Conservation (phyloP, 805 yeast species). For the Zygosaccharomyces gambellarensis region DNA sequence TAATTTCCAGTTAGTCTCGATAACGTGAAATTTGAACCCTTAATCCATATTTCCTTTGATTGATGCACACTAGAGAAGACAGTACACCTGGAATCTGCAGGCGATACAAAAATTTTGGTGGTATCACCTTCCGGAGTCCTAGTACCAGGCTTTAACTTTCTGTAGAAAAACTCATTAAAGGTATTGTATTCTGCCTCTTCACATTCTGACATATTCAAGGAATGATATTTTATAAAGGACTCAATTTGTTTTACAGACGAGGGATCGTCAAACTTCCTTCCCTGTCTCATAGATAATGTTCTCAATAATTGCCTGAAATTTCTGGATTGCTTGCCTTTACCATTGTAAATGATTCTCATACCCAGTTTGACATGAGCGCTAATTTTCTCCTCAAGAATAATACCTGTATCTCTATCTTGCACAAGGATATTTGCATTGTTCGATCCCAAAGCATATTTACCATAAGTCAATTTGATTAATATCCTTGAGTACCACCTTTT, state of each 20-base stretch:
- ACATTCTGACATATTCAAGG: constrained; percentile 72
- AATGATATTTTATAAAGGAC: constrained; percentile 77
- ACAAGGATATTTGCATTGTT: constrained; percentile 92
- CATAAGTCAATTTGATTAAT: constrained; percentile 79
- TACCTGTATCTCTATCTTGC: constrained; percentile 85
- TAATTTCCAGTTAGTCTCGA: constrained; percentile 44
- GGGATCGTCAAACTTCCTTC: constrained; percentile 72
- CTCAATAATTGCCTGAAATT: constrained; percentile 57
- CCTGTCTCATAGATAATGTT: constrained; percentile 73
- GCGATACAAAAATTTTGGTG: constrained; percentile 54
- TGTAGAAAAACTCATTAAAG: constrained; percentile 85
- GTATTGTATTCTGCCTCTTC: constrained; percentile 52
- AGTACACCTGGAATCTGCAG: constrained; percentile 85
- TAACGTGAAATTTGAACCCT: constrained; percentile 72
- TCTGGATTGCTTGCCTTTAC: constrained; percentile 55
- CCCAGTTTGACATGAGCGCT: constrained; percentile 84
- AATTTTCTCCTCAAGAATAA: constrained; percentile 90
- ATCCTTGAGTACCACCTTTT: constrained; percentile 85
- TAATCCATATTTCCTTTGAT: constrained; percentile 84
- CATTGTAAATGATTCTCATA: constrained; percentile 74
- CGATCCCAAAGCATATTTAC: constrained; percentile 78
- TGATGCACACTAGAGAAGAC: constrained; percentile 53
- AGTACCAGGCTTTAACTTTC: constrained; percentile 66
- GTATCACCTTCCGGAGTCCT: constrained; percentile 61
- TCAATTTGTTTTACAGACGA: constrained; percentile 60